Conservation (phyloP, 495 filamentous ascomycete species). For the Lepidopterella palustris region DNA sequence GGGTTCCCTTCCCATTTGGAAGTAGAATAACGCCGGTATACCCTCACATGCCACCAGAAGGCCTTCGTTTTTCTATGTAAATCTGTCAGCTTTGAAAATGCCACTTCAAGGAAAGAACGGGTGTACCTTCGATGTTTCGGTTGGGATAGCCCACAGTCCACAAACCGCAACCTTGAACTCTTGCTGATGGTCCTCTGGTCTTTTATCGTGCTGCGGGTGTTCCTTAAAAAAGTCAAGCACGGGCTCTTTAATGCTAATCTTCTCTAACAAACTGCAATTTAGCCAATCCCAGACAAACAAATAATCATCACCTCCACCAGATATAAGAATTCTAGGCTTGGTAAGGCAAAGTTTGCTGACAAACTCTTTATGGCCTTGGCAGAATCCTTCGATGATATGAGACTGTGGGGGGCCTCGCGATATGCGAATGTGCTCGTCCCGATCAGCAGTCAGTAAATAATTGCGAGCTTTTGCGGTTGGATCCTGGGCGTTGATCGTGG, state of each 20-base stretch:
- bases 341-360: slow-evolving; percentile 67
- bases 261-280: slow-evolving; percentile 46
- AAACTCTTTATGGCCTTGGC: slow-evolving; percentile 79
- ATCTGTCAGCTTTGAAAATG: neutral
- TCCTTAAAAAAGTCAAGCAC: slow-evolving; percentile 28
- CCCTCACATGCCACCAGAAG: slow-evolving; percentile 33
- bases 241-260: slow-evolving; percentile 43
- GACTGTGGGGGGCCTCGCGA: slow-evolving; percentile 76
- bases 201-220: neutral
- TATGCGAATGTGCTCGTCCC: slow-evolving; percentile 95
- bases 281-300: slow-evolving; percentile 81
- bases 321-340: slow-evolving; percentile 57
- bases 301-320: slow-evolving; percentile 76
- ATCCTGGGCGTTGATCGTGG: slow-evolving; percentile 30
- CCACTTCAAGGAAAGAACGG: too few species aligned
- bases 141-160: slow-evolving; percentile 26
- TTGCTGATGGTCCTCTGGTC: slow-evolving; percentile 2
- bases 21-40: slow-evolving; percentile 28
- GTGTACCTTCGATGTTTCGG: slow-evolving; percentile 1
- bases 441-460: slow-evolving; percentile 84
- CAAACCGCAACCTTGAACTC: slow-evolving; percentile 25
- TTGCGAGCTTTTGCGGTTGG: slow-evolving; percentile 33
- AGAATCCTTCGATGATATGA: slow-evolving; percentile 82
- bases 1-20: slow-evolving; percentile 2
- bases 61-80: slow-evolving; percentile 11